A percentile compares a stretch with the other conserved stretches of the same genome.
phyloP scores from a whole-genome alignment of 2,329 filamentous ascomycete genomes.

The Alternaria ethzedia region DNA sequence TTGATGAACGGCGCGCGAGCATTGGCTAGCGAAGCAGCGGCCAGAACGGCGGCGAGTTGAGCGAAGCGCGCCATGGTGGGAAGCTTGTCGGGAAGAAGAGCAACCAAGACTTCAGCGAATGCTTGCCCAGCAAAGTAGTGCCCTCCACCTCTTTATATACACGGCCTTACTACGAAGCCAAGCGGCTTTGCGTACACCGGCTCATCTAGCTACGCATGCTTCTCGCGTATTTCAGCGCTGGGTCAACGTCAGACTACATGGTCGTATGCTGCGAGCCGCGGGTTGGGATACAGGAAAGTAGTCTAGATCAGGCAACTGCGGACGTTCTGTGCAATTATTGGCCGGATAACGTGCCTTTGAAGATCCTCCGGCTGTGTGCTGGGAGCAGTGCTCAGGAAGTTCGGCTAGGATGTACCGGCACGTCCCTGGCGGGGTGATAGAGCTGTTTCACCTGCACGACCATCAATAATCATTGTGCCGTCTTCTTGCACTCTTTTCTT shows the following conservation, averaged over 20 bases:
- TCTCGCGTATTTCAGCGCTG: not conserved
- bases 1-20: conserved; percentile 34
- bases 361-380: conserved; percentile 18
- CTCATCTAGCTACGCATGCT: not conserved
- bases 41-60: conserved; percentile 29
- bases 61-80: conserved; percentile 31
- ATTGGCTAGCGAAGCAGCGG: conserved; percentile 21
- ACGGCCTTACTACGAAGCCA: not conserved
- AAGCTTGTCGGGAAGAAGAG: conserved; percentile 16
- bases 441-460: not conserved
- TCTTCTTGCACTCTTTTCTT: not conserved
- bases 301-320: conserved; percentile 19
- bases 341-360: conserved; percentile 11
- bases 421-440: not conserved
- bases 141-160: conserved; percentile 13
- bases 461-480: not conserved
- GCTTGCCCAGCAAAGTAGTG: conserved; percentile 1
- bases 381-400: conserved; percentile 4
- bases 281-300: conserved; percentile 15
- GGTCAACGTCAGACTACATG: not conserved
- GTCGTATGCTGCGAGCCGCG: not conserved
- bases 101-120: conserved; percentile 3
- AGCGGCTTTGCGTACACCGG: not conserved
- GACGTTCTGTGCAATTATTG: conserved; percentile 11
- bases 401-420: not conserved